Conservation (phyloP, 2,329 filamentous ascomycete genomes). For the Talaromyces albobiverticillius region DNA sequence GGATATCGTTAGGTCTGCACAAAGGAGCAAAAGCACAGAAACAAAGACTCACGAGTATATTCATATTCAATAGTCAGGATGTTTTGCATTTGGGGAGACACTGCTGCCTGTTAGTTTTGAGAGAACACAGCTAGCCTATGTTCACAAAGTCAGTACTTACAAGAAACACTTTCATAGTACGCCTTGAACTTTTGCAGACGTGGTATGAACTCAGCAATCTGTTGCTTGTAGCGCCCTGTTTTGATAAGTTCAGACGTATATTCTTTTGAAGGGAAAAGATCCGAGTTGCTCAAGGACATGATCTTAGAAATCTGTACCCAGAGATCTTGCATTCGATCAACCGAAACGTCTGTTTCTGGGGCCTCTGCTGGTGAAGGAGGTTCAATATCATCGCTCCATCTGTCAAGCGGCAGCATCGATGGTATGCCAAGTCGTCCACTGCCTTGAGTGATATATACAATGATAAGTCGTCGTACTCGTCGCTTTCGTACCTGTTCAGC, state of each 20-base stretch:
- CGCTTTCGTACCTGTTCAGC: slow-evolving; percentile 72
- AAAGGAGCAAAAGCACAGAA: not conserved
- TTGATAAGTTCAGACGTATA: slow-evolving; percentile 87
- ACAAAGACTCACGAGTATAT: slow-evolving; percentile 66
- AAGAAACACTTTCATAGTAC: slow-evolving; percentile 74
- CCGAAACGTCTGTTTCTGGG: slow-evolving; percentile 33
- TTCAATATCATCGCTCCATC: slow-evolving; percentile 40
- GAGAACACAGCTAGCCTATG: not conserved
- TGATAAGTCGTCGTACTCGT: slow-evolving; percentile 78
- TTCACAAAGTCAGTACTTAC: slow-evolving; percentile 24
- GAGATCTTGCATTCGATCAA: slow-evolving; percentile 68
- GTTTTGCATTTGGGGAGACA: slow-evolving; percentile 60
- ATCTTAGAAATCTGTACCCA: slow-evolving; percentile 92
- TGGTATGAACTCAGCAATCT: slow-evolving; percentile 77
- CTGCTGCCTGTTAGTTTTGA: slow-evolving; percentile 28
- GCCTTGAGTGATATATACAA: slow-evolving; percentile 92
- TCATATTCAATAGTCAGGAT: slow-evolving; percentile 94
- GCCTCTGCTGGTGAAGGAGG: slow-evolving; percentile 27
- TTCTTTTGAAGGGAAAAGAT: slow-evolving; percentile 80
- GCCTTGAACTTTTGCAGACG: slow-evolving; percentile 74
- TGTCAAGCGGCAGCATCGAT: slow-evolving; percentile 73
- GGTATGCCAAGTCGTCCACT: slow-evolving; percentile 89
- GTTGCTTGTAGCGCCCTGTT: slow-evolving; percentile 75
- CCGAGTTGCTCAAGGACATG: slow-evolving; percentile 87
- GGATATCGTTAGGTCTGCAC: slow-evolving; percentile 17